These are phyloP conservation scores for Clavulina sp. DNA, from an alignment of 768 basidiomycete genomes.

Conservation along the genomic window DNA sequence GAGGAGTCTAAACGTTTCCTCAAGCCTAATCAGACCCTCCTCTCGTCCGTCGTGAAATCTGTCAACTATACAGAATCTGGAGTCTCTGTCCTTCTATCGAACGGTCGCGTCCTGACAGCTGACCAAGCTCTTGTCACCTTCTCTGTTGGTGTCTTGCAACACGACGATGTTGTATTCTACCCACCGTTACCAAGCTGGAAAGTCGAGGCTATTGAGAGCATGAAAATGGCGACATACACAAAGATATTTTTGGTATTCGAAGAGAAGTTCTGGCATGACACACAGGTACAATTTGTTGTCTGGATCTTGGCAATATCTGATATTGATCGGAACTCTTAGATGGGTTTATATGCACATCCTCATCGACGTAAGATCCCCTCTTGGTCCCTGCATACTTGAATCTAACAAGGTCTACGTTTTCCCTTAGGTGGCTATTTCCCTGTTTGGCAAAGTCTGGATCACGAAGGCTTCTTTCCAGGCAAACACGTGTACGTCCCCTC, in stretches of 20 bases:
- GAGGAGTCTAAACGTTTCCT: conserved; percentile 41
- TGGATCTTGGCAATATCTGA: background rate
- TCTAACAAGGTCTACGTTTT: conserved; percentile 21
- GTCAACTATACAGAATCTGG: conserved; percentile 30
- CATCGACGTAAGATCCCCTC: too few relatives aligned
- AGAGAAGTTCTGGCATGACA: conserved; percentile 37
- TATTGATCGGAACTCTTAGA: conserved; percentile 22
- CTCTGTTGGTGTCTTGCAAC: conserved; percentile 52
- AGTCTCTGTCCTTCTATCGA: conserved; percentile 30
- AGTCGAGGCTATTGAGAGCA: conserved; percentile 42
- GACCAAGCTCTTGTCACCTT: conserved; percentile 51
- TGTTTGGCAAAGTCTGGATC: conserved; percentile 50
- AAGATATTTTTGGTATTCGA: conserved; percentile 53
- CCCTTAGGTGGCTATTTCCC: conserved; percentile 45
- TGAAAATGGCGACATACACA: conserved; percentile 47
- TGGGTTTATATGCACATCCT: conserved; percentile 38
- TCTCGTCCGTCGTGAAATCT: conserved; percentile 33
- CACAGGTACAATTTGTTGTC: conserved; percentile 19
- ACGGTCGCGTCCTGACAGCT: conserved; percentile 28
- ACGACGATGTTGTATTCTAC: conserved; percentile 38
- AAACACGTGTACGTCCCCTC: conserved; percentile 27
- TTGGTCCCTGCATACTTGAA: too few relatives aligned
- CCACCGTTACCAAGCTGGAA: conserved; percentile 43
- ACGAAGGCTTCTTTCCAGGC: conserved; percentile 38
- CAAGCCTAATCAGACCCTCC: conserved; percentile 26